A percentile compares a stretch with the other conserved stretches of the same genome.
Evolutionary conservation across 1,284 basidiomycete genomes (phyloP).

Genomic region (Trametes hirsuta): DNA sequence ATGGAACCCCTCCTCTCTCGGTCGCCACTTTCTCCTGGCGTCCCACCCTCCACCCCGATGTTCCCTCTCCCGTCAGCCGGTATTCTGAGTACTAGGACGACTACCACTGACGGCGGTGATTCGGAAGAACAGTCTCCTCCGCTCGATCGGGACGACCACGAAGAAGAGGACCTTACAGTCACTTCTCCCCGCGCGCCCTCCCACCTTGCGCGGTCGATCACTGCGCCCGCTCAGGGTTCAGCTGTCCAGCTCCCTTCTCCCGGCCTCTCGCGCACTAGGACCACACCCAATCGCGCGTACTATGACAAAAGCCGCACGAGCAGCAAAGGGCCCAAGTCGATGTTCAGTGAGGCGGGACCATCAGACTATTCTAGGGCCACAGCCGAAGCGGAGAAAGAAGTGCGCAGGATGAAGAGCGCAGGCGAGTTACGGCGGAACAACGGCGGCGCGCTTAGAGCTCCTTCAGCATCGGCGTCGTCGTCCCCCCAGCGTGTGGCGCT

Average conservation of each 20-base stretch:
- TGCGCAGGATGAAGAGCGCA: conserved; percentile 87
- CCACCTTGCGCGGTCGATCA: conserved; percentile 51
- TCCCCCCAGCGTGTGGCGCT: conserved; percentile 48
- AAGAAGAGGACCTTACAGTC: conserved; percentile 71
- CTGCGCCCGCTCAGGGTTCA: conserved; percentile 42
- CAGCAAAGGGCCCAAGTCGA: conserved; percentile 26
- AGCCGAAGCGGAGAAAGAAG: conserved; percentile 49
- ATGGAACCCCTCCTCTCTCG: conserved; percentile 80
- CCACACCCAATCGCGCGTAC: conserved; percentile 67
- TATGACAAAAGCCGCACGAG: conserved; percentile 50
- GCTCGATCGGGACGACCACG: conserved; percentile 33
- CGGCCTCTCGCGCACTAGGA: conserved; percentile 66
- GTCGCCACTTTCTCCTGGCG: conserved; percentile 59
- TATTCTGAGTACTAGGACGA: conserved; percentile 41
- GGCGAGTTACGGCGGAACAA: conserved; percentile 68
- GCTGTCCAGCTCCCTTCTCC: conserved; percentile 36
- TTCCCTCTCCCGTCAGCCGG: conserved; percentile 55
- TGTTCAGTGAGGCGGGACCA: conserved; percentile 24
- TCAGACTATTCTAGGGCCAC: conserved; percentile 23
- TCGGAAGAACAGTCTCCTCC: conserved; percentile 46
- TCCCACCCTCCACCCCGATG: conserved; percentile 67
- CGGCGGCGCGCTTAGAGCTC: conserved; percentile 13
- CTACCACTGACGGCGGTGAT: conserved; percentile 59
- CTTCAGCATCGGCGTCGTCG: conserved; percentile 30
- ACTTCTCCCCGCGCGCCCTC: conserved; percentile 58